A percentile compares a stretch with the other conserved stretches of the same genome.
Conservation (phyloP, 768 basidiomycete genomes). For the Lactarius evosmus region DNA sequence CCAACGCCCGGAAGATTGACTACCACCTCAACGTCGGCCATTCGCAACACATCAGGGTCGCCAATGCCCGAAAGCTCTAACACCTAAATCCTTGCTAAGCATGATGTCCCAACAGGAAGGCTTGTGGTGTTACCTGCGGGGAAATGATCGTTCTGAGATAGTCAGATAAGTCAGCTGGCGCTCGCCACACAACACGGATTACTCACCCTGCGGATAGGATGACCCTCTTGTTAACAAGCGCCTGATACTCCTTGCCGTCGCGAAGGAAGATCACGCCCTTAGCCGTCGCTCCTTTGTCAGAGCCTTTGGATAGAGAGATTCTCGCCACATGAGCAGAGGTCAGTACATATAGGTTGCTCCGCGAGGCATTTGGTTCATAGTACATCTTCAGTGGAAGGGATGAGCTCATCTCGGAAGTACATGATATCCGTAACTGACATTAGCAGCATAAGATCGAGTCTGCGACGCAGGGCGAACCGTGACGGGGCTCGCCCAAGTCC, state of each 20-base stretch:
- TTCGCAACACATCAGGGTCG: conserved; percentile 14
- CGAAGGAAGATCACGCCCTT: conserved; percentile 20
- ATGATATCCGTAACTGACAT: conserved; percentile 6
- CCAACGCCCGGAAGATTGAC: conserved; percentile 24
- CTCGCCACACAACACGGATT: not conserved
- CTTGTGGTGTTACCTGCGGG: conserved; percentile 12
- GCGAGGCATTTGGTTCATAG: conserved; percentile 28
- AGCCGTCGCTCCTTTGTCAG: conserved; percentile 3
- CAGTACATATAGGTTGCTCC: conserved; percentile 29
- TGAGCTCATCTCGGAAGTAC: not conserved
- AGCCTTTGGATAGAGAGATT: conserved; percentile 9
- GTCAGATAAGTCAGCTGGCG: not conserved
- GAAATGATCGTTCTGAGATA: conserved; percentile 17
- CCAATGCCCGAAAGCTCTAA: conserved; percentile 29
- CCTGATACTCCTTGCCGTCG: conserved; percentile 13
- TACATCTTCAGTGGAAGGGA: conserved; percentile 18
- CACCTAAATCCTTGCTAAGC: conserved; percentile 8
- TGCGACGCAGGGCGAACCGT: conserved; percentile 10
- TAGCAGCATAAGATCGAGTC: conserved; percentile 21
- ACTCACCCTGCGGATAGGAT: conserved; percentile 26
- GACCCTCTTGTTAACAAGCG: conserved; percentile 19
- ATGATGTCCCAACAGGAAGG: not conserved
- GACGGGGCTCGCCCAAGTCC: conserved; percentile 16
- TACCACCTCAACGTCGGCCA: conserved; percentile 9
- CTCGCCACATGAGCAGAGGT: conserved; percentile 23